Percentiles rank a stretch among this genome's conserved stretches.
Evolutionary conservation across 768 basidiomycete species (phyloP).

Genomic region (Pisolithus tinctorius): DNA sequence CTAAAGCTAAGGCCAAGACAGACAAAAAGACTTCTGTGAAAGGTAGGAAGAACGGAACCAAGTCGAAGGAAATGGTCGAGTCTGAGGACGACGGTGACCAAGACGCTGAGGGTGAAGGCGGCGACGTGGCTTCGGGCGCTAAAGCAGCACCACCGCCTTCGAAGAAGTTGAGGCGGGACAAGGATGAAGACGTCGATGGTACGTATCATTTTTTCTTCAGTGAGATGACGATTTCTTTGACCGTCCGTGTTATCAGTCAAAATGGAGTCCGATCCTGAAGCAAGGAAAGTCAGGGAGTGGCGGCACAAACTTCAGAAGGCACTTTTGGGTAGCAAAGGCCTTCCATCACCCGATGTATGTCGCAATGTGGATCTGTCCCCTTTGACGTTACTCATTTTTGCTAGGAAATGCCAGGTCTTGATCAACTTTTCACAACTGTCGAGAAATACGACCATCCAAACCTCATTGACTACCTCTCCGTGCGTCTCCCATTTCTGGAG

Average conservation of each 20-base stretch:
- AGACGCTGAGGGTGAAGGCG: slow-evolving; percentile 41
- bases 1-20: slow-evolving; percentile 42
- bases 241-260: slow-evolving; percentile 25
- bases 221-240: neutral
- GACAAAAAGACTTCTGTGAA: slow-evolving; percentile 30
- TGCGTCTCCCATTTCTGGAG: slow-evolving; percentile 24
- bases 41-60: slow-evolving; percentile 50
- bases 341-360: slow-evolving; percentile 61
- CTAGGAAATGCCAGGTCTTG: slow-evolving; percentile 73
- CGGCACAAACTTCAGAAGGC: slow-evolving; percentile 87
- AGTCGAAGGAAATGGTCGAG: slow-evolving; percentile 58
- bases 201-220: slow-evolving; percentile 16
- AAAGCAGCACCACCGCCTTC: slow-evolving; percentile 54
- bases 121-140: slow-evolving; percentile 43
- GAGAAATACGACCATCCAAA: slow-evolving; percentile 73
- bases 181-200: slow-evolving; percentile 60
- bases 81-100: slow-evolving; percentile 56
- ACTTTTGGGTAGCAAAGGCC: slow-evolving; percentile 59
- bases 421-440: slow-evolving; percentile 67
- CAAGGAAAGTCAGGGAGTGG: slow-evolving; percentile 80
- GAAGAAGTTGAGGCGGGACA: slow-evolving; percentile 56
- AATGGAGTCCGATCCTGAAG: slow-evolving; percentile 52
- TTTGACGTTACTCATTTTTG: slow-evolving; percentile 5
- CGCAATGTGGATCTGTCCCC: neutral
- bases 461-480: slow-evolving; percentile 60